A percentile compares a stretch with the other conserved stretches of the same genome.
Evolutionary conservation across 768 basidiomycete genomes (phyloP).

Genomic region (Lentinus tigrinus): DNA sequence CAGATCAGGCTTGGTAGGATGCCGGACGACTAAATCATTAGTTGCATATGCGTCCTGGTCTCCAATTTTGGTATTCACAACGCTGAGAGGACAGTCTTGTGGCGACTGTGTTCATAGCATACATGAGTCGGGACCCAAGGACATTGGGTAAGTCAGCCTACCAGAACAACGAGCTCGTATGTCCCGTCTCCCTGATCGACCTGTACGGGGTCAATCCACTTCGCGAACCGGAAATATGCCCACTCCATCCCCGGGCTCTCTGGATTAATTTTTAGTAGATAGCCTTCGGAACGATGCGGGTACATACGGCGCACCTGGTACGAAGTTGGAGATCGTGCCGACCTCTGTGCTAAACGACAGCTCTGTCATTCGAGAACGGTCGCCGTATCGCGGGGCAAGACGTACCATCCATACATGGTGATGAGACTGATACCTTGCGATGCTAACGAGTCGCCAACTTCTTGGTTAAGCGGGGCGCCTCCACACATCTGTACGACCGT

Average conservation of each 20-base stretch:
- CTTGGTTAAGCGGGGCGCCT: conserved; percentile 39
- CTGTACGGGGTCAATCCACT: neutral
- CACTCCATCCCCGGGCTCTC: conserved; percentile 5
- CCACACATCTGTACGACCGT: conserved; percentile 41
- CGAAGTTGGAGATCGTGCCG: neutral
- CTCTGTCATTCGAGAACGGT: no score
- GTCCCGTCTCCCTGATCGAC: neutral
- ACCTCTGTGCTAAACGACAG: neutral
- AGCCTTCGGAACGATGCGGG: no score
- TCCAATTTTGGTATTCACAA: conserved; percentile 10
- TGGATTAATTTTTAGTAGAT: neutral
- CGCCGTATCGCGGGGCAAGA: no score
- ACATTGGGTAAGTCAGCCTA: no score
- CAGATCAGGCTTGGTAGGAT: conserved; percentile 15
- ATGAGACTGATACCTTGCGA: conserved; percentile 32
- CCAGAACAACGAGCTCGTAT: neutral
- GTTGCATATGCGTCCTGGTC: conserved; percentile 24
- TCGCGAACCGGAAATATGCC: conserved; percentile 1
- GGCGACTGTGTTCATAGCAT: neutral
- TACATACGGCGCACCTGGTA: neutral
- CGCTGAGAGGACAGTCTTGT: neutral
- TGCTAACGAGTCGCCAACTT: conserved; percentile 33
- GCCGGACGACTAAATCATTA: conserved; percentile 17
- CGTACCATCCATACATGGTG: conserved; percentile 38
- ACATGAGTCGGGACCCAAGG: neutral